Base-by-base conservation (phyloP, 495 filamentous ascomycete species). In the Rhizodiscina lignyota region DNA sequence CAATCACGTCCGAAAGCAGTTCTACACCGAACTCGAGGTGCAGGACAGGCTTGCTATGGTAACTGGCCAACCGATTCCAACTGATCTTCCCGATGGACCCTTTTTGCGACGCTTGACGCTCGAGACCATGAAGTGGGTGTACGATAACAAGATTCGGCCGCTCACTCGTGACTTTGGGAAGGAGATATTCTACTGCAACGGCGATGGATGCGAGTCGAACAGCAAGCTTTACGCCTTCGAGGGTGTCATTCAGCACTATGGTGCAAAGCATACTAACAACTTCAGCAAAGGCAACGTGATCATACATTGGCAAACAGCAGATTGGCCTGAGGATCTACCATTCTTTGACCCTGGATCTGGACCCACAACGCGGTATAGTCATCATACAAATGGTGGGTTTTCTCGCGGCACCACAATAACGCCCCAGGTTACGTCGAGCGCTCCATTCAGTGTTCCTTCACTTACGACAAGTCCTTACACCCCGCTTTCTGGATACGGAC, bases 61-160 rank as follows among this genome's bases (percentile, higher is more conserved):
- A 23, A 19, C n/a, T 29, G 10, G n/a, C n/a, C n/a, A n/a, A 12
- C 33, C 5, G 22, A 41, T 17, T 20, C 21, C 4, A 22, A 38
- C 36, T 16, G 70, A 69, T 42, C 59, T 63, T 18, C 60, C 62
- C 5, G 59, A 70, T 41, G 67, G 64, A 2, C 62, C 70, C 0
- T 68, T 60, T 19, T 68, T 60, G 2, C 59, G 62, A 41, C 72
- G 64, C 43, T 51, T 84, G 30, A 76, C 75, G 1, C 59, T 87
- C 39, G 80, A 85, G 46, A 83, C 83, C 49, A 83, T 87, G 79
- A 85, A 79, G 52, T 86, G 73, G 71, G 58, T 85, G 20, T 83
- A 75, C 42, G 79, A 84, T 40, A 72, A 62, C 38, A 83, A 82
- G 51, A 63, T 87, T 45, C 77, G 72, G 43, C 70, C 71, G 4